Evolutionary conservation across 2,329 filamentous ascomycete species (phyloP), one percentile per base, ranked within the genome.

Genomic region (Meredithiella fracta): DNA sequence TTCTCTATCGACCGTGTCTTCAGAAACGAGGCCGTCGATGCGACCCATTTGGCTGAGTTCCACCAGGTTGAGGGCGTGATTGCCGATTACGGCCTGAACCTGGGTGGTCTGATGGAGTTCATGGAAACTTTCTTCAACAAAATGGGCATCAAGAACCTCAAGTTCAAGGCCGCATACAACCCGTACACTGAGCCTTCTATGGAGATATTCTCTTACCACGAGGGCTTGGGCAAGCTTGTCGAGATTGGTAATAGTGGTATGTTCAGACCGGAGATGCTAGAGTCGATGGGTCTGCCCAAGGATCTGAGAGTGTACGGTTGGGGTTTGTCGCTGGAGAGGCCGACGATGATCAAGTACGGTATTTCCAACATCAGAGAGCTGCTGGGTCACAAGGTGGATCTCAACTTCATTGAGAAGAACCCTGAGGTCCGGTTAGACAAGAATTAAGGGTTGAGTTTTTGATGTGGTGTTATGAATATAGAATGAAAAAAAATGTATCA

Each of bases 1-100:
- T 98, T 98, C 75, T 95, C 88, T 60, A 98, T 98, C 67, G 92
- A 98, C 70, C 82, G 92, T 55, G 92, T 98, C 59, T 98, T 98
- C 83, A 82, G 88, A 62, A 98, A 98, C 69, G 92, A 98, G 71
- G 88, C 88, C 2, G 90, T 98, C 58, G 92, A 98, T 65, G 90
- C 90, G 14, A 98, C 92, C 7, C 92, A 98, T 74, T 71, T 98
- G 65, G 90, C 89, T 40, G 92, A 98, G 70, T 98, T 98, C 77
- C 92, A 98, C 72, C 92, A 98, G 68, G 87, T 97, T 34, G 92
- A 98, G 71, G 92, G 92, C 69, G 91, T 98, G 53, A 97, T 98
- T 70, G 92, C 92, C 25, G 92, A 98, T 70, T 97, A 94, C 68
- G 85, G 85, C 37, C 76, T 98, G 60, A 94, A 91, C 0, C 78